A percentile compares a stretch with the other conserved stretches of the same genome.
These are phyloP conservation scores for Psidium friedrichsthalianum DNA, from an alignment of 345 rosid genomes.

Conservation along the genomic window DNA sequence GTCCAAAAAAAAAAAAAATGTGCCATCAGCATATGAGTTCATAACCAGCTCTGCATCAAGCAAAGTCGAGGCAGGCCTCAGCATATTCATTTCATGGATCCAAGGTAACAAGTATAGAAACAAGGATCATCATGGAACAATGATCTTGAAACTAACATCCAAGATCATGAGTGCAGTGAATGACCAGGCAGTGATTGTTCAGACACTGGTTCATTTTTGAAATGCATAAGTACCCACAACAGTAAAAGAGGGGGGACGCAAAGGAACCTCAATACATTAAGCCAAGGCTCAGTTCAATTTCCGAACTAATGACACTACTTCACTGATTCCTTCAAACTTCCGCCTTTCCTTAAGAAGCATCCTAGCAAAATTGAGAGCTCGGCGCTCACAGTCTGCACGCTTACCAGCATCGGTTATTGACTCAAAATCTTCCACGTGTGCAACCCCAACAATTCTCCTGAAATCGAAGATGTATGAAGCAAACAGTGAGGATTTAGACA, in stretches of 20 bases:
- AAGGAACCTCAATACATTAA: neutral
- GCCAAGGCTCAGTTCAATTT: neutral
- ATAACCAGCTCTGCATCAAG: neutral
- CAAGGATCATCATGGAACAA: no score
- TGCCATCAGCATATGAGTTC: neutral
- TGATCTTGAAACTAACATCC: neutral
- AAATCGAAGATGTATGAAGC: neutral
- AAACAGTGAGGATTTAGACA: neutral
- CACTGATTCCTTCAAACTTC: conserved; percentile 47
- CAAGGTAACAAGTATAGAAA: neutral
- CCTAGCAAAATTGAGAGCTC: conserved; percentile 63
- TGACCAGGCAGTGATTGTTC: neutral
- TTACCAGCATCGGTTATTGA: conserved; percentile 47
- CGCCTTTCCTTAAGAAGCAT: conserved; percentile 68
- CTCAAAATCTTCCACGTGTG: conserved; percentile 96
- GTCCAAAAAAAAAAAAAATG: neutral
- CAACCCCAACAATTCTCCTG: conserved; percentile 95
- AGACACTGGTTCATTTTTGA: neutral
- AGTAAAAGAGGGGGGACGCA: neutral
- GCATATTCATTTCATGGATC: neutral
- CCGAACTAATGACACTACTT: conserved; percentile 51
- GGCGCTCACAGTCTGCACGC: conserved; percentile 64
- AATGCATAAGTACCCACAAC: neutral
- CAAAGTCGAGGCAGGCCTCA: neutral
- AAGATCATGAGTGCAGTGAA: neutral